Conservation (phyloP, 306 rosid species). For the Pyrus bretschneideri region DNA sequence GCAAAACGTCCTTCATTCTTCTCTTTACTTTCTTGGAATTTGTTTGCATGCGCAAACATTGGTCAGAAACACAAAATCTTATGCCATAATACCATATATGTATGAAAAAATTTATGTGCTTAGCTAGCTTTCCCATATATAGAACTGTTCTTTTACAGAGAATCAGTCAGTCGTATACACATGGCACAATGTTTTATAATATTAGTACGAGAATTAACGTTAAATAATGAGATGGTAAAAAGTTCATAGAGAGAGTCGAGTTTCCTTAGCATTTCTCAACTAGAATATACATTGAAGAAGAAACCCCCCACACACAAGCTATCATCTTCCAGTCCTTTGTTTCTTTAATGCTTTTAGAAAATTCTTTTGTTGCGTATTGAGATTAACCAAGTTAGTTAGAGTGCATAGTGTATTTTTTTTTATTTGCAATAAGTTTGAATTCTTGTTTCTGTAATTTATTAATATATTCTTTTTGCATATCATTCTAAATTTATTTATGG, state of each 20-base stretch:
- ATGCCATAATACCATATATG: slow-evolving; percentile 14
- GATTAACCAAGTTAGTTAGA: not conserved
- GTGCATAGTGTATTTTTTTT: not conserved
- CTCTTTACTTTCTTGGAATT: slow-evolving; percentile 40
- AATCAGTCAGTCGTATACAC: not conserved
- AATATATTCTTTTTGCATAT: not conserved
- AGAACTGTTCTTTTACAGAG: not conserved
- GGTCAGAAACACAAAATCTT: slow-evolving; percentile 37
- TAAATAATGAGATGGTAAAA: no score
- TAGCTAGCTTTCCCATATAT: slow-evolving; percentile 16
- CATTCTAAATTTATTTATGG: not conserved
- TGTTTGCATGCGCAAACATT: slow-evolving; percentile 61
- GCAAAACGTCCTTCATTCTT: not conserved
- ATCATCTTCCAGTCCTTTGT: not conserved
- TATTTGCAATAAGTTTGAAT: not conserved
- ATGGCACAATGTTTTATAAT: no score
- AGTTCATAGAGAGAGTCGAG: no score
- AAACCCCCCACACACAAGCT: not conserved
- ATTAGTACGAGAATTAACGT: no score
- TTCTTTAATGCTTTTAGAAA: not conserved
- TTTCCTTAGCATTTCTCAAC: no score
- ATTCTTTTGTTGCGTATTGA: not conserved
- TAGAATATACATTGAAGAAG: not conserved
- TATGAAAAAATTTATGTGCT: not conserved
- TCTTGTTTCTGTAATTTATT: not conserved